Evolutionary conservation across 768 basidiomycete genomes (phyloP), one percentile per base, ranked within the genome.

Genomic region (Leucocoprinus leucothites): DNA sequence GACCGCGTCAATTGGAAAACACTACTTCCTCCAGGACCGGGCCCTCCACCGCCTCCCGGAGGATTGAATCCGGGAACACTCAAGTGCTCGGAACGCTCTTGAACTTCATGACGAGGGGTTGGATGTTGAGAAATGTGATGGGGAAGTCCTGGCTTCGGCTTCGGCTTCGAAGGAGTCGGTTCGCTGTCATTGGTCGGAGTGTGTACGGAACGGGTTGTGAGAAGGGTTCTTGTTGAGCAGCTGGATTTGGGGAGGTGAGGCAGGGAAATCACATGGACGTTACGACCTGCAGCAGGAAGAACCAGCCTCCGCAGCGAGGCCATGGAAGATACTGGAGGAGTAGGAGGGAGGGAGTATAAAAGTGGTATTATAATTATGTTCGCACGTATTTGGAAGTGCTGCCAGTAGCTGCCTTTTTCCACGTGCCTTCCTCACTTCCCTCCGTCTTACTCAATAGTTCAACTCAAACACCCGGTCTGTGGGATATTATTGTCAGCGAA

Each of bases 11-110:
- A 59, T 6, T 69, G 61, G 56, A 74, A 75, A 6, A 48, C 40
- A 8, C 69, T 67, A 18, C 60, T 64, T 6, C 72, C 72, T 9
- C 71, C 71, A 16, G 61, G 38, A 26, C 63, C 67, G 6, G 67
- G 60, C 40, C 70, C 70, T 28, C 63, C 71, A 24, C 61, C 57
- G 1, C 71, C 72, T 35, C 69, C 74, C 13, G 74, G 75, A 9
- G 77, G 75, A 35, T 75, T 72, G 55, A 77, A 78, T 53, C 74
- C 75, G 3, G 77, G 74, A 25, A 69, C 58, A 57, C 62, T 76
- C 41, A 75, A 45, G 2, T 70, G 63, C 25, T 67, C 60, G n/a
- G 66, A 74, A 22, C 72, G 71, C 55, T 78, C 78, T 2, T 73
- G 77, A 0, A 69, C 71, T 58, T 79, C 74, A 65, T 76, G 77